Evolutionary conservation across 257 asterid species (phyloP).

Genomic region (Solanum sejunctum): DNA sequence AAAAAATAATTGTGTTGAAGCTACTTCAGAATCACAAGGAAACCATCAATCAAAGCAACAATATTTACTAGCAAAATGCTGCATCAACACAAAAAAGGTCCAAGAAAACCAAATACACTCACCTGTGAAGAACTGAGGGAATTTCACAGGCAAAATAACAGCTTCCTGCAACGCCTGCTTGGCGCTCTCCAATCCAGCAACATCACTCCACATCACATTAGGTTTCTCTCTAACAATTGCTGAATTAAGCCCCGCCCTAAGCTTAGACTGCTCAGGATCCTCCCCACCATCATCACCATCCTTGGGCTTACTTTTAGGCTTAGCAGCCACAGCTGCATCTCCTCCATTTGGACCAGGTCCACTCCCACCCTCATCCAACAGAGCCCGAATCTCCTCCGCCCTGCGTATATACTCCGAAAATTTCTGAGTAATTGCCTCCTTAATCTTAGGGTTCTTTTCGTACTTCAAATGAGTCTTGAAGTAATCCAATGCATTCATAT

Average conservation of each 20-base stretch:
- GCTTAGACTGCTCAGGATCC: slow-evolving; percentile 85
- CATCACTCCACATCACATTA: slow-evolving; percentile 95
- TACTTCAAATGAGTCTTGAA: slow-evolving; percentile 91
- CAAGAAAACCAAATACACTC: not conserved
- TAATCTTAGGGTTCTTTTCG: slow-evolving; percentile 89
- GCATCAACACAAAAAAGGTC: not conserved
- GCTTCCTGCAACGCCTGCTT: slow-evolving; percentile 98
- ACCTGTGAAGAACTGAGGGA: slow-evolving; percentile 97
- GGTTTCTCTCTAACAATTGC: slow-evolving; percentile 95
- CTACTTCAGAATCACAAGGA: not conserved
- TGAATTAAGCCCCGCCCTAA: slow-evolving; percentile 76
- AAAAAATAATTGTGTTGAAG: not conserved
- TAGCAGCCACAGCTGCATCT: slow-evolving; percentile 79
- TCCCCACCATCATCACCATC: slow-evolving; percentile 69
- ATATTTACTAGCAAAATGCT: not conserved
- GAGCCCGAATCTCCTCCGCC: slow-evolving; percentile 96
- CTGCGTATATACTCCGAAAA: slow-evolving; percentile 91
- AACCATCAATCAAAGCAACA: not conserved
- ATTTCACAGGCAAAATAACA: slow-evolving; percentile 91
- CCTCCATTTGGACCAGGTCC: slow-evolving; percentile 70
- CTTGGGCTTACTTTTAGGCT: slow-evolving; percentile 80
- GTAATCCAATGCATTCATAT: slow-evolving; percentile 95
- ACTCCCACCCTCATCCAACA: slow-evolving; percentile 85
- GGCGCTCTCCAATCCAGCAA: slow-evolving; percentile 97
- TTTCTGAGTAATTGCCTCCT: slow-evolving; percentile 94